Evolutionary conservation across 1,284 basidiomycete species (phyloP).

Genomic region (Marasmius tenuissimus): DNA sequence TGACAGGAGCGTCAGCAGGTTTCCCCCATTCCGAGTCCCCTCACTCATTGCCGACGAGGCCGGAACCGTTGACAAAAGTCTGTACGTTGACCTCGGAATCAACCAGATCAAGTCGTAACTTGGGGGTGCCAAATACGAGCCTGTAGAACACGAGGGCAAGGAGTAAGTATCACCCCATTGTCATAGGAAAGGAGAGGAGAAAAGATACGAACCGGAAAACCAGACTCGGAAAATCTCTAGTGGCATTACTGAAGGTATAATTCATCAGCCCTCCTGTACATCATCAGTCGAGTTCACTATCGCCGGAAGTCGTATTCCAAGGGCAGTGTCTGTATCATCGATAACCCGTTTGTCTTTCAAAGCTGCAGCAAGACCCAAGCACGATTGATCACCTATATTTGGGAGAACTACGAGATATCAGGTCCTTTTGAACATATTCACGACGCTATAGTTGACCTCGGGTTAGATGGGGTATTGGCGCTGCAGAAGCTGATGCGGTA

Average conservation of each 20-base stretch:
- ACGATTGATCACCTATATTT: conserved; percentile 26
- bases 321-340: conserved; percentile 43
- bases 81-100: no score
- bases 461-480: not conserved
- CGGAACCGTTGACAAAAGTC: no score
- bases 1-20: no score
- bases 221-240: conserved; percentile 24
- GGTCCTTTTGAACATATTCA: not conserved
- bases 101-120: no score
- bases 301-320: conserved; percentile 42
- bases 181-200: no score
- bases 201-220: conserved; percentile 20
- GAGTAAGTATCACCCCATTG: no score
- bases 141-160: no score
- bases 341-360: conserved; percentile 49
- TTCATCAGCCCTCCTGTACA: conserved; percentile 38
- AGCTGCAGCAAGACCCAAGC: conserved; percentile 47
- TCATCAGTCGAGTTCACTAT: conserved; percentile 40
- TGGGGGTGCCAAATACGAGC: no score
- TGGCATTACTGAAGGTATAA: conserved; percentile 45
- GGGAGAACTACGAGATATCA: not conserved
- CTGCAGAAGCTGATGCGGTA: not conserved
- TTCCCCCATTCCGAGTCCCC: no score
- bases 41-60: no score
- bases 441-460: not conserved